These are phyloP conservation scores for Dothistroma pini DNA, from an alignment of 2,329 filamentous ascomycete species.

Conservation along the genomic window DNA sequence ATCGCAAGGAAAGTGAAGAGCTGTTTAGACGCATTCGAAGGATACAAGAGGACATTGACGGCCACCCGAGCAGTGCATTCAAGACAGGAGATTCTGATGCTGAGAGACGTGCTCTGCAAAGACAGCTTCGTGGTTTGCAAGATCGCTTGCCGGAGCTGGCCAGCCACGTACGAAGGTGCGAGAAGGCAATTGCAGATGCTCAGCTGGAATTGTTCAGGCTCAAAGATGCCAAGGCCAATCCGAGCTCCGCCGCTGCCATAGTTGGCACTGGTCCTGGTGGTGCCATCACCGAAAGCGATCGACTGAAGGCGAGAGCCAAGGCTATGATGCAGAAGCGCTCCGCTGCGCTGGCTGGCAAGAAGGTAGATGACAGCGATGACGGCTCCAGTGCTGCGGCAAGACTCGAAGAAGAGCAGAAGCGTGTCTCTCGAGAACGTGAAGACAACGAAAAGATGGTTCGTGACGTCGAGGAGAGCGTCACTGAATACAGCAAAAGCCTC, in stretches of 20 bases:
- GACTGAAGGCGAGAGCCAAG: constrained; percentile 89
- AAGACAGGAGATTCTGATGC: constrained; percentile 77
- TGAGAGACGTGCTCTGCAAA: constrained; percentile 78
- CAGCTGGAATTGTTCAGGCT: constrained; percentile 89
- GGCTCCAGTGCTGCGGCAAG: constrained; percentile 77
- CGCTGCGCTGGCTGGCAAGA: constrained; percentile 81
- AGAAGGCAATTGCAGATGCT: constrained; percentile 89
- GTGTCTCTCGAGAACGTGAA: constrained; percentile 78
- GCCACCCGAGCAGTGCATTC: constrained; percentile 73
- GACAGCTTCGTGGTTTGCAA: constrained; percentile 81
- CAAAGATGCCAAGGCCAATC: constrained; percentile 88
- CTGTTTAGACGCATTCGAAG: constrained; percentile 88
- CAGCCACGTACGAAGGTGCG: constrained; percentile 84
- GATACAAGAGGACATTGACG: constrained; percentile 91
- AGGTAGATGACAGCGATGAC: constrained; percentile 63
- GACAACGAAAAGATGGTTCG: constrained; percentile 95
- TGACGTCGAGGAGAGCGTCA: constrained; percentile 94
- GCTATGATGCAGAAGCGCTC: constrained; percentile 99
- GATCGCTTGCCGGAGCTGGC: constrained; percentile 90
- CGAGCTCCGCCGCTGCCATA: constrained; percentile 72
- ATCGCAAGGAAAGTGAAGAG: constrained; percentile 88
- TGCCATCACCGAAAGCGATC: constrained; percentile 84
- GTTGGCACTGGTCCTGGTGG: constrained; percentile 92
- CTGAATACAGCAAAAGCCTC: constrained; percentile 77
- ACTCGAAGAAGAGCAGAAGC: constrained; percentile 81